These are phyloP conservation scores for Neohortaea acidophila DNA, from an alignment of 495 filamentous ascomycete genomes.

Conservation along the genomic window DNA sequence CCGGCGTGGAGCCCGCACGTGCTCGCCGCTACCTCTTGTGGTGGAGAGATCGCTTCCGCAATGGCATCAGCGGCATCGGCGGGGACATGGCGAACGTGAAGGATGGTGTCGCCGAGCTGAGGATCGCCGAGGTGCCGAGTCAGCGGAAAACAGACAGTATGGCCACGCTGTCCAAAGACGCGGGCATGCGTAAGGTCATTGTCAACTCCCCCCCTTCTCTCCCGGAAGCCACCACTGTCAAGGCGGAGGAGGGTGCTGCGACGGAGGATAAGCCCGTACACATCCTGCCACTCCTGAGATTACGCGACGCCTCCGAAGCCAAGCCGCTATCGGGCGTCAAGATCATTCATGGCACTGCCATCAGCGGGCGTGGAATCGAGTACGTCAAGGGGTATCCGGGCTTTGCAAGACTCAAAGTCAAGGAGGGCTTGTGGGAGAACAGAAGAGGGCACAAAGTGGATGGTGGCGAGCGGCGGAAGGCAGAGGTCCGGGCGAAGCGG, in stretches of 20 bases:
- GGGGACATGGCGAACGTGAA: constrained; percentile 60
- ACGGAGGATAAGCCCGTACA: constrained; percentile 26
- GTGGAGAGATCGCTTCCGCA: constrained; percentile 71
- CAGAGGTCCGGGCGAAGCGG: constrained; percentile 63
- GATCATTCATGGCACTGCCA: constrained; percentile 46
- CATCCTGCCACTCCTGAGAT: constrained; percentile 22
- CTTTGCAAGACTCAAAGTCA: constrained; percentile 47
- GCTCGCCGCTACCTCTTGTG: constrained; percentile 66
- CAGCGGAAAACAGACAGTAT: constrained; percentile 7
- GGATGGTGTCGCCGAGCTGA: constrained; percentile 55
- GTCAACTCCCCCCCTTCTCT: constrained; percentile 51
- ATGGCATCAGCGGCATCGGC: constrained; percentile 59
- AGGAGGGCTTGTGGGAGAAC: constrained; percentile 83
- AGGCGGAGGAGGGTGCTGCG: constrained; percentile 24
- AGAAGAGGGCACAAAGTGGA: constrained; percentile 77
- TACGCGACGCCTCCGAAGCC: constrained; percentile 16
- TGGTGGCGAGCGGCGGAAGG: constrained; percentile 82
- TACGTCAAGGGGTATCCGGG: constrained; percentile 47
- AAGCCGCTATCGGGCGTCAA: constrained; percentile 45
- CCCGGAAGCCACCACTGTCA: not conserved
- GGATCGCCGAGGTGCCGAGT: constrained; percentile 45
- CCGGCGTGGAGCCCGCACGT: constrained; percentile 76
- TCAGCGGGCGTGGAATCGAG: constrained; percentile 55
- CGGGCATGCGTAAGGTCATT: constrained; percentile 43
- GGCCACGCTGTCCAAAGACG: constrained; percentile 33